Conservation (phyloP, 768 basidiomycete genomes). For the Mycena galericulata region DNA sequence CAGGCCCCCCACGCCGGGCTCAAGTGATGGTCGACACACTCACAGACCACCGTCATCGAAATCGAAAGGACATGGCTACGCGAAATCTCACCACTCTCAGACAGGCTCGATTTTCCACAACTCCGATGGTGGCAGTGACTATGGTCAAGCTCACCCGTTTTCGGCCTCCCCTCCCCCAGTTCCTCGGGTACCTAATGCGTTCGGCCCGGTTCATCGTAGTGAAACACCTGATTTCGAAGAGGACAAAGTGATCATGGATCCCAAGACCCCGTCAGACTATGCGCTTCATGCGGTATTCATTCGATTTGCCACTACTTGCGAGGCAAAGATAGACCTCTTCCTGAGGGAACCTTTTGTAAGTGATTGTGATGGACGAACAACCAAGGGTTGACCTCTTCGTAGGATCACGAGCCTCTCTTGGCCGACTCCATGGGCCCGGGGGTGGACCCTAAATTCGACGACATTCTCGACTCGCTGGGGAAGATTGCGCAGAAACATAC, state of each 20-base stretch:
- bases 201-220: constrained; percentile 59
- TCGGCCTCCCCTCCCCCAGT: constrained; percentile 82
- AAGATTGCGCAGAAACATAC: constrained; percentile 88
- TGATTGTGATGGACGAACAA: constrained; percentile 12
- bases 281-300: constrained; percentile 91
- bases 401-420: constrained; percentile 81
- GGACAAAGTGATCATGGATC: constrained; percentile 75
- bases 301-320: constrained; percentile 83
- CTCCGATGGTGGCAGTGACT: constrained; percentile 81
- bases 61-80: constrained; percentile 67
- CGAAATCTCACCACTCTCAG: constrained; percentile 84
- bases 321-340: constrained; percentile 83
- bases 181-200: constrained; percentile 78
- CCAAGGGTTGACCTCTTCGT: neutral
- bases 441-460: constrained; percentile 85
- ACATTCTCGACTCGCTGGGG: constrained; percentile 85
- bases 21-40: constrained; percentile 53
- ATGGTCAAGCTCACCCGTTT: constrained; percentile 59
- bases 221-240: constrained; percentile 76
- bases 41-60: constrained; percentile 53
- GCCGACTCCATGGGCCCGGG: constrained; percentile 76
- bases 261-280: constrained; percentile 88
- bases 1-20: constrained; percentile 72
- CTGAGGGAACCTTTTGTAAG: constrained; percentile 76
- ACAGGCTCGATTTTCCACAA: constrained; percentile 78